Conservation (phyloP, 2,329 filamentous ascomycete species). For the Botrytis fabae region DNA sequence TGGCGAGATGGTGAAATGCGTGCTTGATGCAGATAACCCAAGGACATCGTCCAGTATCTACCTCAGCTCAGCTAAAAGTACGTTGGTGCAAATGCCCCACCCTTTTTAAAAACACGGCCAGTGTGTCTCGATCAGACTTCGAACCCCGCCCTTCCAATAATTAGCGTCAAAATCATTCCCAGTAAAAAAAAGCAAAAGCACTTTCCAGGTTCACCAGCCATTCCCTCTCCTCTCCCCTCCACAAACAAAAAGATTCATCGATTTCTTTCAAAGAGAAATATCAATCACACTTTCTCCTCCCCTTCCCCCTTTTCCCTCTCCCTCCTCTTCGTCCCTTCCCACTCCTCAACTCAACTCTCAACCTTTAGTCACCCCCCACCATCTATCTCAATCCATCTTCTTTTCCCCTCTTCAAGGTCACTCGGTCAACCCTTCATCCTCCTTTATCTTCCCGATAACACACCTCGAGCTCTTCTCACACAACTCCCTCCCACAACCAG, state of each 20-base stretch:
- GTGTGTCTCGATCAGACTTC: background rate
- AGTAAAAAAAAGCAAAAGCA: slow-evolving; percentile 20
- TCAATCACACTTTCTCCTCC: slow-evolving; percentile 24
- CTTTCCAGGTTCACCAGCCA: slow-evolving; percentile 14
- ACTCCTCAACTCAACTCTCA: slow-evolving; percentile 29
- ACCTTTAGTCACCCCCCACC: slow-evolving; percentile 22
- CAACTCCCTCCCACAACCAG: slow-evolving; percentile 16
- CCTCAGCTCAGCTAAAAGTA: too few relatives aligned
- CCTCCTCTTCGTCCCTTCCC: slow-evolving; percentile 25
- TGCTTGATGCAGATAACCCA: background rate
- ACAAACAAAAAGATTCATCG: slow-evolving; percentile 14
- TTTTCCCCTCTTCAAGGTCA: slow-evolving; percentile 19
- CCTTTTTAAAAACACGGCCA: slow-evolving; percentile 1
- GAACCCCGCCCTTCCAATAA: slow-evolving; percentile 4
- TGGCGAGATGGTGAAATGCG: background rate
- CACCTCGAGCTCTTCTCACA: slow-evolving; percentile 19
- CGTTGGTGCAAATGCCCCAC: background rate
- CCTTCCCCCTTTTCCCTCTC: slow-evolving; percentile 28
- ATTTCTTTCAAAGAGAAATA: slow-evolving; percentile 16
- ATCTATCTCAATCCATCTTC: slow-evolving; percentile 16
- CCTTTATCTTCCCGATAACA: slow-evolving; percentile 23
- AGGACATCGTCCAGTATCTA: background rate
- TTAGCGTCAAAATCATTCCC: slow-evolving; percentile 23
- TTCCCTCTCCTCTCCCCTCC: slow-evolving; percentile 8
- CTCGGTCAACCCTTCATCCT: slow-evolving; percentile 7